Conservation (phyloP, 495 filamentous ascomycete species). For the Penicillium canariense region DNA sequence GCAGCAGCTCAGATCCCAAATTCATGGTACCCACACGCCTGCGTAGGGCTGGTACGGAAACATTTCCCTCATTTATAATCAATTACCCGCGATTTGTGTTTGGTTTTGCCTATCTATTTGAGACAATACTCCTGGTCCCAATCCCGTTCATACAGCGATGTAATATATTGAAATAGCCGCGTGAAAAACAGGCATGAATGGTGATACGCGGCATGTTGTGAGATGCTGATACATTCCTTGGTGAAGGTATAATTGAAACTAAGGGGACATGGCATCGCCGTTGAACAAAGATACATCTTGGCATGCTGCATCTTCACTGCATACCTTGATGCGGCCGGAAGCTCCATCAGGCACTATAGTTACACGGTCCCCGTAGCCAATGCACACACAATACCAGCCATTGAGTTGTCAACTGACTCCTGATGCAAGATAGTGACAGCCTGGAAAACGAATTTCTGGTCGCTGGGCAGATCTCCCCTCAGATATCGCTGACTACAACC, state of each 20-base stretch:
- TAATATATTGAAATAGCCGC: too few relatives aligned
- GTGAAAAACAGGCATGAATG: too few relatives aligned
- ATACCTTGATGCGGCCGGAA: constrained; percentile 12
- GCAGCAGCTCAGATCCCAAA: background rate
- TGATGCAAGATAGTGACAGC: background rate
- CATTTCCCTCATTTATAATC: background rate
- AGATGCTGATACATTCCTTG: background rate
- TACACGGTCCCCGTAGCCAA: constrained; percentile 13
- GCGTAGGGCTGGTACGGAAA: constrained; percentile 11
- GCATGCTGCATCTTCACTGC: constrained; percentile 16
- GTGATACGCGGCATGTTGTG: too few relatives aligned
- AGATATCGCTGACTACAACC: too few relatives aligned
- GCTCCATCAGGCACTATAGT: constrained; percentile 3
- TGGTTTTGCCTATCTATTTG: background rate
- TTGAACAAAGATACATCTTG: background rate
- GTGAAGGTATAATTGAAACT: background rate
- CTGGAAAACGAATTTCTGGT: background rate
- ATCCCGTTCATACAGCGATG: too few relatives aligned
- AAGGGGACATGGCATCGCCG: background rate
- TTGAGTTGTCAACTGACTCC: constrained; percentile 11
- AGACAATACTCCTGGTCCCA: too few relatives aligned
- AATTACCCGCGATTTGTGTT: background rate
- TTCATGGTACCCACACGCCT: background rate
- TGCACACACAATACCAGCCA: constrained; percentile 4
- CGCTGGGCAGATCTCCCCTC: background rate